Evolutionary conservation across 495 filamentous ascomycete species (phyloP).

Genomic region (Xanthoparmelia taractica): DNA sequence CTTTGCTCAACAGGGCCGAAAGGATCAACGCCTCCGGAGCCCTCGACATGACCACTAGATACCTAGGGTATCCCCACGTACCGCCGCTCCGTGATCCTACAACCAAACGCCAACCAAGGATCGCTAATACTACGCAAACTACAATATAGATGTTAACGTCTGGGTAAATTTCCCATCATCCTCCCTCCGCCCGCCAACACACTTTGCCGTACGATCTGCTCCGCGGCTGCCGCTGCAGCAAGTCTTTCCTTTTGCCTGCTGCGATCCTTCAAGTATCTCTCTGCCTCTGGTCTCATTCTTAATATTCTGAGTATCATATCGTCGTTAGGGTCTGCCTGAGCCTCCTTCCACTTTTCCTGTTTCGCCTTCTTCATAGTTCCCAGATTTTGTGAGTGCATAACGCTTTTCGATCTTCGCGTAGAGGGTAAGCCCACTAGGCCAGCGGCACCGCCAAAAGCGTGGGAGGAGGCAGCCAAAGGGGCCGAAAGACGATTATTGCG

Average conservation of each 20-base stretch:
- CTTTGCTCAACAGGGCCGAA: slow-evolving; percentile 7
- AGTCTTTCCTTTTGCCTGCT: slow-evolving; percentile 91
- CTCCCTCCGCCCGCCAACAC: slow-evolving; percentile 62
- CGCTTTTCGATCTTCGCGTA: slow-evolving; percentile 76
- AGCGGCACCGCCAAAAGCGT: slow-evolving; percentile 47
- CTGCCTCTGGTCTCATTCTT: slow-evolving; percentile 93
- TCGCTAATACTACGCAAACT: not conserved
- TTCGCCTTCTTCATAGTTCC: slow-evolving; percentile 95
- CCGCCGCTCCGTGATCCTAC: not conserved
- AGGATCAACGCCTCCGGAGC: not conserved
- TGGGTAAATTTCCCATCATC: slow-evolving; percentile 50
- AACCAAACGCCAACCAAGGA: not conserved
- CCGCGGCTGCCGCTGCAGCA: slow-evolving; percentile 81
- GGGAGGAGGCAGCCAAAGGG: slow-evolving; percentile 50
- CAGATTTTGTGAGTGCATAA: slow-evolving; percentile 90
- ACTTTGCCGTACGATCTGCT: slow-evolving; percentile 91
- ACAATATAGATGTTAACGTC: slow-evolving; percentile 20
- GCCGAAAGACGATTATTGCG: slow-evolving; percentile 62
- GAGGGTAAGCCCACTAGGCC: slow-evolving; percentile 63
- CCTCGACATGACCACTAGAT: not conserved
- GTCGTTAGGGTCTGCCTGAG: slow-evolving; percentile 93
- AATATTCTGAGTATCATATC: slow-evolving; percentile 97
- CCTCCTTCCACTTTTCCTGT: slow-evolving; percentile 88
- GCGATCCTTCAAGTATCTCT: slow-evolving; percentile 77
- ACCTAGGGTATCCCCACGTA: slow-evolving; percentile 3